These are phyloP conservation scores for Exidia glandulosa DNA, from an alignment of 768 basidiomycete species.

Conservation along the genomic window DNA sequence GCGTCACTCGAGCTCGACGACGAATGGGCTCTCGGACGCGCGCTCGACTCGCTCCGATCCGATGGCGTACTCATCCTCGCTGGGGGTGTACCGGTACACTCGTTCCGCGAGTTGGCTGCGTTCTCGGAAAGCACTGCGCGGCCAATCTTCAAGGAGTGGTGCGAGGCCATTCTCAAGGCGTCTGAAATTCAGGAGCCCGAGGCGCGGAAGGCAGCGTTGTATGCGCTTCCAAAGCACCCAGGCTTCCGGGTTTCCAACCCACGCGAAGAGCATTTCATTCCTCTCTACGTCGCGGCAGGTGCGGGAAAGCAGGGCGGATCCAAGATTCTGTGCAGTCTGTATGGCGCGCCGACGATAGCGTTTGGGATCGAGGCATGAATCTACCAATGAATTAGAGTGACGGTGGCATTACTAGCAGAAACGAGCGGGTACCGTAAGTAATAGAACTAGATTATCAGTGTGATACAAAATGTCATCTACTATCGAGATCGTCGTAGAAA, in stretches of 20 bases:
- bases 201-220: slow-evolving; percentile 10
- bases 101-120: slow-evolving; percentile 13
- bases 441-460: background rate
- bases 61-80: slow-evolving; percentile 19
- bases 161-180: slow-evolving; percentile 15
- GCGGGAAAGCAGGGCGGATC: slow-evolving; percentile 16
- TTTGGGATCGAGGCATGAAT: background rate
- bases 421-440: background rate
- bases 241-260: slow-evolving; percentile 27
- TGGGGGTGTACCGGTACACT: slow-evolving; percentile 21
- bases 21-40: slow-evolving; percentile 16
- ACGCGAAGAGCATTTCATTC: slow-evolving; percentile 29
- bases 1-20: slow-evolving; percentile 22
- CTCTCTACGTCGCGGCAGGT: slow-evolving; percentile 24
- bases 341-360: slow-evolving; percentile 9
- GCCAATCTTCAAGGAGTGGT: slow-evolving; percentile 10
- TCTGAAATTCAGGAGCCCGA: slow-evolving; percentile 7
- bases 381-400: background rate
- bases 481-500: too few relatives aligned
- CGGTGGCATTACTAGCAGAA: background rate
- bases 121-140: slow-evolving; percentile 10
- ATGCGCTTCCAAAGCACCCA: slow-evolving; percentile 17
- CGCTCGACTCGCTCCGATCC: slow-evolving; percentile 14
- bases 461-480: too few relatives aligned
- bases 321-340: slow-evolving; percentile 6